A percentile compares a stretch with the other conserved stretches of the same genome.
Conservation (phyloP, 2,329 filamentous ascomycete genomes). For the Xylariaceae sp. region DNA sequence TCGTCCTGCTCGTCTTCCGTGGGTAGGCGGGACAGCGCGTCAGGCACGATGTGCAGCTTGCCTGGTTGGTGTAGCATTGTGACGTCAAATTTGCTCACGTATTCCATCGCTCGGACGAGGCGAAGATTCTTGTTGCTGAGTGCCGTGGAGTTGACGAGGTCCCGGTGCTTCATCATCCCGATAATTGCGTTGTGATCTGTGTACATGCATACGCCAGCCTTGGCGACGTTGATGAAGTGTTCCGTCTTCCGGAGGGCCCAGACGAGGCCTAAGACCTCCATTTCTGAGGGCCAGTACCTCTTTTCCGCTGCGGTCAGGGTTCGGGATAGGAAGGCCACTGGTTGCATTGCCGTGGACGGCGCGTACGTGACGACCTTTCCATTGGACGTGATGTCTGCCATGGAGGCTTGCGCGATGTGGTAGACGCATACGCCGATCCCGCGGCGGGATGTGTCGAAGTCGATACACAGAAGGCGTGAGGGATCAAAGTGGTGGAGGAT, state of each 20-base stretch:
- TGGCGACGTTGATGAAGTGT: neutral
- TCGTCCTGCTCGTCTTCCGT: neutral
- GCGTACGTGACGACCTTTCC: neutral
- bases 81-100: constrained; percentile 5
- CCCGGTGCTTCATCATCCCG: neutral
- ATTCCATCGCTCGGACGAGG: constrained; percentile 5
- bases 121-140: constrained; percentile 4
- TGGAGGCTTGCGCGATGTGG: neutral
- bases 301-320: neutral
- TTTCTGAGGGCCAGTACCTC: neutral
- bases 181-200: constrained; percentile 5
- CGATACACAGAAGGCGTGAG: neutral
- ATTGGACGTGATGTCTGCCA: neutral
- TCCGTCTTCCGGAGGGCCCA: neutral
- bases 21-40: neutral
- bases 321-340: neutral
- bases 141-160: constrained; percentile 8
- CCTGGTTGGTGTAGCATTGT: constrained; percentile 4
- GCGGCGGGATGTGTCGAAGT: neutral
- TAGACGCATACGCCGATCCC: neutral
- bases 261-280: neutral
- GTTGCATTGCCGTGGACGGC: neutral
- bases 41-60: constrained; percentile 9
- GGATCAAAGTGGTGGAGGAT: neutral
- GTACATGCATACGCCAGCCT: neutral